phyloP scores from a whole-genome alignment of 371 early-diverging fungal species.

The Chytridiales sp. region DNA sequence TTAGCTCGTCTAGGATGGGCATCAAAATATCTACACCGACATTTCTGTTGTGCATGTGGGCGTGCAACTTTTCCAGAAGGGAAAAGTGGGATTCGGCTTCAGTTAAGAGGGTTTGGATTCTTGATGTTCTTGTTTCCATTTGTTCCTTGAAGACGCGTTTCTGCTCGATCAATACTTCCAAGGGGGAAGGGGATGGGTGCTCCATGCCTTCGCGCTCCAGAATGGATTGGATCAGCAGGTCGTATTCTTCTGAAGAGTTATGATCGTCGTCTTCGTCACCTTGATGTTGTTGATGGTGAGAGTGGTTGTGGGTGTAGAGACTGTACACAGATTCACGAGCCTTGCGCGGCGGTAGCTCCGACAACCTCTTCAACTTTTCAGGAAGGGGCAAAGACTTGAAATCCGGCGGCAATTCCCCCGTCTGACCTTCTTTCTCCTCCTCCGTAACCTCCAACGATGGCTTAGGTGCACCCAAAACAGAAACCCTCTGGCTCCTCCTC shows the following conservation, averaged over 20 bases:
- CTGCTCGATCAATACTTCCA: too few relatives aligned
- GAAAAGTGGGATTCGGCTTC: too few relatives aligned
- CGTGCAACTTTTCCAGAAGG: too few relatives aligned
- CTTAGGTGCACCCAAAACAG: neutral
- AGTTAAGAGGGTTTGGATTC: too few relatives aligned
- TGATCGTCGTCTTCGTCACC: slow-evolving; percentile 12
- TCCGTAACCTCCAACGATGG: neutral
- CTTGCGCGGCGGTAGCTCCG: slow-evolving; percentile 11
- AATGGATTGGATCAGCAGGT: neutral
- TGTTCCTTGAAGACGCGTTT: too few relatives aligned
- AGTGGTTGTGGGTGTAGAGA: neutral
- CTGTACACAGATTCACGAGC: slow-evolving; percentile 21
- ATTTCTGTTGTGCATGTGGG: too few relatives aligned
- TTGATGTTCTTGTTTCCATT: too few relatives aligned
- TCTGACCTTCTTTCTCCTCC: neutral
- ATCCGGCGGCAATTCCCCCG: slow-evolving; percentile 15
- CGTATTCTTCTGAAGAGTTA: neutral
- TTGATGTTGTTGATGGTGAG: neutral
- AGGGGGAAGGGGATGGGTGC: too few relatives aligned
- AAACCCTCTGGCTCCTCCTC: neutral
- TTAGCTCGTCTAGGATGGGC: too few relatives aligned
- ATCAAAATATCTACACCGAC: too few relatives aligned
- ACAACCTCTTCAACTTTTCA: slow-evolving; percentile 9
- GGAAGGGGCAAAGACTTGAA: slow-evolving; percentile 14
- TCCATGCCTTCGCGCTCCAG: neutral